These are phyloP conservation scores for Leucaena leucocephala DNA, from an alignment of 306 rosid genomes.

Conservation along the genomic window DNA sequence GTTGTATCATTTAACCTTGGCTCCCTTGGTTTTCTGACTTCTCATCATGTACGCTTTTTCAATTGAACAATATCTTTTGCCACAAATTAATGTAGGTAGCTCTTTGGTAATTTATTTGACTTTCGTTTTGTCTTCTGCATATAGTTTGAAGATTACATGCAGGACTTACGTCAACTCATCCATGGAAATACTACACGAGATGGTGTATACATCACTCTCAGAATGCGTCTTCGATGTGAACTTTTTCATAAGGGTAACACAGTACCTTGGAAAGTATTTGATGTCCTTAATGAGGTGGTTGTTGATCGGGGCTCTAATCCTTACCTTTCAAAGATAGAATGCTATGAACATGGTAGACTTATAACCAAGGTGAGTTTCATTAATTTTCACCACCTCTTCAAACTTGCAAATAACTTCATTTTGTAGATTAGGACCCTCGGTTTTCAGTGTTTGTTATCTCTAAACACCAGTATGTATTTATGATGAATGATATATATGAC, in stretches of 20 bases:
- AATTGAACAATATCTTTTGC: slow-evolving; percentile 30
- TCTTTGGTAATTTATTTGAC: slow-evolving; percentile 32
- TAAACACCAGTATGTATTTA: slow-evolving; percentile 33
- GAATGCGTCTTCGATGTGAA: slow-evolving; percentile 98
- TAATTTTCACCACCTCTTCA: slow-evolving; percentile 15
- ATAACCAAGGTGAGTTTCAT: slow-evolving; percentile 82
- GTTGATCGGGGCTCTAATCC: slow-evolving; percentile 99
- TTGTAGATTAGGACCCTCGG: slow-evolving; percentile 15
- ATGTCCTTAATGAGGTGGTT: slow-evolving; percentile 88
- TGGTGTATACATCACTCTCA: slow-evolving; percentile 95
- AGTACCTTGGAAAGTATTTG: slow-evolving; percentile 86
- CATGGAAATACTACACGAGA: slow-evolving; percentile 88
- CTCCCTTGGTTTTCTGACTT: slow-evolving; percentile 97
- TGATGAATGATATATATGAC: slow-evolving; percentile 9
- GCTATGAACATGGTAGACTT: slow-evolving; percentile 89
- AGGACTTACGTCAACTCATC: slow-evolving; percentile 81
- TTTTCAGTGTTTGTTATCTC: slow-evolving; percentile 18
- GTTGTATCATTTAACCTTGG: slow-evolving; percentile 97
- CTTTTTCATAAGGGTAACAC: slow-evolving; percentile 81
- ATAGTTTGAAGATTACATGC: slow-evolving; percentile 76
- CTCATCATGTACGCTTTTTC: slow-evolving; percentile 69
- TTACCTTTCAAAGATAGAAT: slow-evolving; percentile 95
- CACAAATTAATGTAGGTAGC: slow-evolving; percentile 7
- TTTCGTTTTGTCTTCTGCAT: slow-evolving; percentile 39
- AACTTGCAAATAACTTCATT: slow-evolving; percentile 6